These are phyloP conservation scores for Stipa capillata DNA, from an alignment of 176 grass and related monocot species.

Conservation along the genomic window DNA sequence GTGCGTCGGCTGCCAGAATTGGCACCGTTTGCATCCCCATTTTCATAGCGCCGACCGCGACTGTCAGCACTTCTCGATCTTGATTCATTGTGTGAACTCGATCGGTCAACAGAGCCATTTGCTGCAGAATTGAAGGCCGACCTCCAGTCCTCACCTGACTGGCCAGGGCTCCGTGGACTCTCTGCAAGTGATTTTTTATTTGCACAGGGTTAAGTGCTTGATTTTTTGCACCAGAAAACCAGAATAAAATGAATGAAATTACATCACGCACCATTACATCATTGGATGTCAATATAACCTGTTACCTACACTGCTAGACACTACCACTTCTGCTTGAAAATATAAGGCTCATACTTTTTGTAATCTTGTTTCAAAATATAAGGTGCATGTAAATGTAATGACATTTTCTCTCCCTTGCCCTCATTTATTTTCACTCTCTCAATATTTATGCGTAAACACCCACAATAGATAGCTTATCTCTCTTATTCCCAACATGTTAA, in stretches of 20 bases:
- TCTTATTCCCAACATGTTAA: neutral
- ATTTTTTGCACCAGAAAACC: neutral
- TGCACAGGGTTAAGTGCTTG: neutral
- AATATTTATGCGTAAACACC: neutral
- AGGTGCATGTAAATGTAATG: neutral
- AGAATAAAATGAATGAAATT: slow-evolving; percentile 14
- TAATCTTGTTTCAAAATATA: neutral
- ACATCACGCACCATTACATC: neutral
- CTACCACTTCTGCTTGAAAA: too few species aligned
- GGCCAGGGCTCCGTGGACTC: slow-evolving; percentile 38
- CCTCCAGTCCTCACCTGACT: slow-evolving; percentile 86
- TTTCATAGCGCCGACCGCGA: slow-evolving; percentile 53
- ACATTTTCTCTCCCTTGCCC: neutral
- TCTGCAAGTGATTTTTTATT: slow-evolving; percentile 47
- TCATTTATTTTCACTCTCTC: neutral
- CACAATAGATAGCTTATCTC: neutral
- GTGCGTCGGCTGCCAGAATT: slow-evolving; percentile 64
- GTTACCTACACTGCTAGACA: neutral
- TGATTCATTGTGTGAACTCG: slow-evolving; percentile 47
- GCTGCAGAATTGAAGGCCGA: slow-evolving; percentile 69
- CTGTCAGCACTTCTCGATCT: slow-evolving; percentile 77
- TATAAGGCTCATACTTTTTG: neutral
- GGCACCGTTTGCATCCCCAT: slow-evolving; percentile 53
- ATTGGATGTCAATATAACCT: neutral
- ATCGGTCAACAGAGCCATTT: slow-evolving; percentile 47